Base-by-base conservation (phyloP, 257 asterid species). In the Lycium ferocissimum region DNA sequence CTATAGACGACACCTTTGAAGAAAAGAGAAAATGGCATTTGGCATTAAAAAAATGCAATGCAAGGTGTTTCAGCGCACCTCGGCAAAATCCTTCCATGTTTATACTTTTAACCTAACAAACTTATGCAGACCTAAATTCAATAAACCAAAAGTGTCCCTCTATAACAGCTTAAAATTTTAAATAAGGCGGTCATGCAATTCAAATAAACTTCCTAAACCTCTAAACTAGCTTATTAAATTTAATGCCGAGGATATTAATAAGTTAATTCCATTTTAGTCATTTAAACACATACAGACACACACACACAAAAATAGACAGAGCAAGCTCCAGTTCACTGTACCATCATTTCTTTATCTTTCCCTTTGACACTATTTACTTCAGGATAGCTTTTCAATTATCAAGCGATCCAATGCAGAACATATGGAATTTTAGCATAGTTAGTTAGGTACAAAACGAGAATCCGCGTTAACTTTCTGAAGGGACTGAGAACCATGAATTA, bases 1-100 rank as follows among this genome's bases (percentile, higher is more conserved):
- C 80, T 72, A n/a, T 45, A 72, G 80, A 72, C 37, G 10, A 72
- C 38, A 72, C 37, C 45, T 72, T 20, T n/a, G 80, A 72, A 73
- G 80, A 47, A 73, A 45, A 73, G 13, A 49, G 59, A 73, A 45
- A 73, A 73, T n/a, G 43, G 38, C 80, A 20, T 18, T 9, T 73
- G 80, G 20, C 11, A 73, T 51, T 45, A 1, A 12, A 66, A 66
- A 2, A 73, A 73, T 0, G 20, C 61, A 73, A 20, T 73, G 80
- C 80, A 6, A 47, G 59, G 59, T n/a, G n/a, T 72, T 45, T 45
- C 20, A 45, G 1, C 9, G 7, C 18, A 73, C 7, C 80, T 11
- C 47, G 59, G 38, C 10, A 47, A 73, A 47, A 47, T 73, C 57
- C 59, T 11, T 73, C 40, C 61, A 73, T 49, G 6, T 0, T 35